Evolutionary conservation across 2,329 filamentous ascomycete genomes (phyloP).

Genomic region (Cadophora gregata): DNA sequence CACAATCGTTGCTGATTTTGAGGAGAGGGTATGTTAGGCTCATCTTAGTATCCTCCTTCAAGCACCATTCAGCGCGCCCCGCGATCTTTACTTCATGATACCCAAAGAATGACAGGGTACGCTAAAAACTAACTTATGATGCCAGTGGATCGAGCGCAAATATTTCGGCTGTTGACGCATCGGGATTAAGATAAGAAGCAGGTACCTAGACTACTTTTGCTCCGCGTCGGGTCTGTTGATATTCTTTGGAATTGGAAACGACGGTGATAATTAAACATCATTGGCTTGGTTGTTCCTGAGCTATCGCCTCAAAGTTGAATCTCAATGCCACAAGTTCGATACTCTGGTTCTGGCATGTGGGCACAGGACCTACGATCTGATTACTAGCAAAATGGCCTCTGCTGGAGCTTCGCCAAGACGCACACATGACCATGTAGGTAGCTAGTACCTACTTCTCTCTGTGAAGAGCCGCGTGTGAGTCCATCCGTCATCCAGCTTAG

Average conservation of each 20-base stretch:
- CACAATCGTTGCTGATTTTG: constrained; percentile 78
- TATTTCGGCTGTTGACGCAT: constrained; percentile 30
- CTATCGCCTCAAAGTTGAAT: not conserved
- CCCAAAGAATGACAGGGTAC: not conserved
- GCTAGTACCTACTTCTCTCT: not conserved
- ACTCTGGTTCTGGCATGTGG: not conserved
- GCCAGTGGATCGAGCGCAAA: constrained; percentile 29
- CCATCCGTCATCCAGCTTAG: not conserved
- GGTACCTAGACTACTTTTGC: too few relatives aligned
- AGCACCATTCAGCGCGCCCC: not conserved
- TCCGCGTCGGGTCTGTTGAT: too few relatives aligned
- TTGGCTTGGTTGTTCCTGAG: not conserved
- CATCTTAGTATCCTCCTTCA: not conserved
- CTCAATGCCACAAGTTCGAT: not conserved
- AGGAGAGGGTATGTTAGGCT: constrained; percentile 59
- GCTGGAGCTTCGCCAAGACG: not conserved
- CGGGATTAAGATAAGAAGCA: not conserved
- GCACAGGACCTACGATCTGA: not conserved
- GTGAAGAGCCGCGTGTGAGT: not conserved
- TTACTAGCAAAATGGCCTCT: not conserved
- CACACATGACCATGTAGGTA: not conserved
- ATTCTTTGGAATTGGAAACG: not conserved
- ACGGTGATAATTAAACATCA: not conserved
- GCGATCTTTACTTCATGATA: not conserved
- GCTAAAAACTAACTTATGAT: not conserved